Evolutionary conservation across 257 asterid species (phyloP).

Genomic region (Capsicum pubescens): DNA sequence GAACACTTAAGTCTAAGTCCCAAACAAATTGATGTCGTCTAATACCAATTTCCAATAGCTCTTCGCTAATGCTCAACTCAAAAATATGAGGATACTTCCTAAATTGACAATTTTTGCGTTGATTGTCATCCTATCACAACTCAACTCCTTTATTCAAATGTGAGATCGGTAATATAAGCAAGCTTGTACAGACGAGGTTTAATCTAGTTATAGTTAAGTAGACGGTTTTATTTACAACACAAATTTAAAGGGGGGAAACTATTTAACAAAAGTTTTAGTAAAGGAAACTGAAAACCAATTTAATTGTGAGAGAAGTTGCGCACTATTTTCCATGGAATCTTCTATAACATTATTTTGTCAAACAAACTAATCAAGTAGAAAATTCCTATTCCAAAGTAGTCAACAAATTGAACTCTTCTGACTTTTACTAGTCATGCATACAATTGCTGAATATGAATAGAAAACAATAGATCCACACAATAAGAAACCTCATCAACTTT

Average conservation of each 20-base stretch:
- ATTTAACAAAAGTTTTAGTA: not conserved
- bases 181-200: not conserved
- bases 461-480: not conserved
- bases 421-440: not conserved
- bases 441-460: not conserved
- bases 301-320: not conserved
- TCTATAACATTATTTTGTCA: not conserved
- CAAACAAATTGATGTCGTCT: too few species aligned
- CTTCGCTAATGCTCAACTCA: too few species aligned
- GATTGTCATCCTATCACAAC: not conserved
- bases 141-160: not conserved
- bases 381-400: not conserved
- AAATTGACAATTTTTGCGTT: not conserved
- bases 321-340: constrained; percentile 1
- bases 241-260: not conserved
- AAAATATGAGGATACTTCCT: not conserved
- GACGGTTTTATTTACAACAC: not conserved
- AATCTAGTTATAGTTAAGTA: not conserved
- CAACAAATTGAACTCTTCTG: not conserved
- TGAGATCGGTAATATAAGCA: not conserved
- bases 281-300: not conserved
- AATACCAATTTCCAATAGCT: too few species aligned
- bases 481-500: not conserved
- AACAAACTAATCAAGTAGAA: not conserved
- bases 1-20: too few species aligned